Percentiles rank a stretch among this genome's conserved stretches.
Evolutionary conservation across 768 basidiomycete genomes (phyloP).

Genomic region (button mushroom (Agaricus bisporus)): DNA sequence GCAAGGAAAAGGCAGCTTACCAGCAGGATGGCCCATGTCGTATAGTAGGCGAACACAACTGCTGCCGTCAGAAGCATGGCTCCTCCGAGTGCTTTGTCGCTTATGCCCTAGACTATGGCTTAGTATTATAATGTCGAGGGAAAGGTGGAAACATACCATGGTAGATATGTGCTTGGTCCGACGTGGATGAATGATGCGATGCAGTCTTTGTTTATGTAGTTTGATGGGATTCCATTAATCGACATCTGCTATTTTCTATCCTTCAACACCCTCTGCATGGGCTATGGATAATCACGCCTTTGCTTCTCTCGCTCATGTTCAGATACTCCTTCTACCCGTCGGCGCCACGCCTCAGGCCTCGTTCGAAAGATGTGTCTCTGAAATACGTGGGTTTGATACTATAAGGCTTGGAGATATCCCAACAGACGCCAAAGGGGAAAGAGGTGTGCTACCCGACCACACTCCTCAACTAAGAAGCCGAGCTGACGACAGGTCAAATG

Average conservation of each 20-base stretch:
- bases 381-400: slow-evolving; percentile 67
- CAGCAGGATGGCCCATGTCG: slow-evolving; percentile 83
- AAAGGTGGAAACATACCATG: neutral
- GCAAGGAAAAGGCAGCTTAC: slow-evolving; percentile 35
- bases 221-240: neutral
- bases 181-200: slow-evolving; percentile 3
- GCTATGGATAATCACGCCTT: slow-evolving; percentile 69
- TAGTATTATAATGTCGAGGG: neutral
- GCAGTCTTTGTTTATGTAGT: neutral
- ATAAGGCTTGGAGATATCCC: slow-evolving; percentile 82
- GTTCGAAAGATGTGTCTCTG: slow-evolving; percentile 69
- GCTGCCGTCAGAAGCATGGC: slow-evolving; percentile 75
- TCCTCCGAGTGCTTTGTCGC: slow-evolving; percentile 78
- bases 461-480: neutral
- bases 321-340: slow-evolving; percentile 81
- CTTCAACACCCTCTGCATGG: neutral
- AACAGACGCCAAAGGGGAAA: slow-evolving; percentile 68
- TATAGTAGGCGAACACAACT: slow-evolving; percentile 83
- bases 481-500: slow-evolving; percentile 11
- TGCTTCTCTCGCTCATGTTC: slow-evolving; percentile 80
- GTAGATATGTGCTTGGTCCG: neutral
- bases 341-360: slow-evolving; percentile 62
- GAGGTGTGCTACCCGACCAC: slow-evolving; percentile 40
- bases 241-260: neutral
- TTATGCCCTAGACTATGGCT: slow-evolving; percentile 46